A percentile compares a stretch with the other conserved stretches of the same genome.
Evolutionary conservation across 2,329 filamentous ascomycete genomes (phyloP).

Genomic region (Ilyonectria sp.): DNA sequence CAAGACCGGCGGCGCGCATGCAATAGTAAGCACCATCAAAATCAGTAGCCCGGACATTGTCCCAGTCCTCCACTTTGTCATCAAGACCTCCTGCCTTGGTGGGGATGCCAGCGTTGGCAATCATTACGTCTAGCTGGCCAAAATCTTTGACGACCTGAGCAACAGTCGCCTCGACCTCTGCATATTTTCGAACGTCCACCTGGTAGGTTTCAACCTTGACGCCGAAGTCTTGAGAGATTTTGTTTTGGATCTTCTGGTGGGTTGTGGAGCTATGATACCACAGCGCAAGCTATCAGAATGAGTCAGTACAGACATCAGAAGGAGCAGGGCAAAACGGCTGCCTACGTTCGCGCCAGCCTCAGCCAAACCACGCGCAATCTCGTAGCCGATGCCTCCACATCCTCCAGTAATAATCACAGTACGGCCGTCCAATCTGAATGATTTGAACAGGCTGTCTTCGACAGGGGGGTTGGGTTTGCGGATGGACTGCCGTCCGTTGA

Average conservation of each 20-base stretch:
- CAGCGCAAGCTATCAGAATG: slow-evolving; percentile 29
- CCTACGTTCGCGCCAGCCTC: slow-evolving; percentile 38
- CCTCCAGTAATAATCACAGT: slow-evolving; percentile 40
- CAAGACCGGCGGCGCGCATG: slow-evolving; percentile 50
- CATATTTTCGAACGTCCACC: slow-evolving; percentile 35
- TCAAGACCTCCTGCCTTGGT: slow-evolving; percentile 52
- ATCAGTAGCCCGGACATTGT: slow-evolving; percentile 49
- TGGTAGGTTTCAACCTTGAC: slow-evolving; percentile 38
- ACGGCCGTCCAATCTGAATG: slow-evolving; percentile 36
- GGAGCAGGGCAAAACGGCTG: background rate
- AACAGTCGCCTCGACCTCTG: slow-evolving; percentile 49
- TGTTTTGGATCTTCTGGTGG: slow-evolving; percentile 23
- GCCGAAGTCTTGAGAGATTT: slow-evolving; percentile 34
- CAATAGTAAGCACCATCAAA: slow-evolving; percentile 54
- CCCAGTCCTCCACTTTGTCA: slow-evolving; percentile 49
- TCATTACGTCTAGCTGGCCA: slow-evolving; percentile 53
- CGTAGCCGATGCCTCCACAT: slow-evolving; percentile 34
- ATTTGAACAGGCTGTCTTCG: slow-evolving; percentile 39
- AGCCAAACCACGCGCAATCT: slow-evolving; percentile 35
- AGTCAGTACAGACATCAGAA: background rate
- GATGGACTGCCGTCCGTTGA: slow-evolving; percentile 36
- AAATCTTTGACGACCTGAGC: slow-evolving; percentile 50
- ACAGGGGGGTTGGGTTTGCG: slow-evolving; percentile 44
- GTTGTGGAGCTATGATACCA: slow-evolving; percentile 34
- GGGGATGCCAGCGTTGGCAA: slow-evolving; percentile 54